These are phyloP conservation scores for Anaeromyces robustus DNA, from an alignment of 192 early-diverging fungal genomes.

Conservation along the genomic window DNA sequence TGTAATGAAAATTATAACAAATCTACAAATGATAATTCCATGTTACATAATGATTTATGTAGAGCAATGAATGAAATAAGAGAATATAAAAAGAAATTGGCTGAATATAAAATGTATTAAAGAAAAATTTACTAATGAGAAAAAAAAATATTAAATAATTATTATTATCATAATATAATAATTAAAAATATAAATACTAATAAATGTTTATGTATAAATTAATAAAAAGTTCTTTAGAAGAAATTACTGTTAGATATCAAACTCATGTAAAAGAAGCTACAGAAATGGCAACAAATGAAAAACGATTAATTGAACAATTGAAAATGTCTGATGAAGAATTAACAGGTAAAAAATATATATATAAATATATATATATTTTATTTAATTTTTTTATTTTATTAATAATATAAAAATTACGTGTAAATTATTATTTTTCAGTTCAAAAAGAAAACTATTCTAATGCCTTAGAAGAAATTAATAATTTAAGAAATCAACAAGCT, in stretches of 20 bases:
- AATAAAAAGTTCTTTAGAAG: neutral
- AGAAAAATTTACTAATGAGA: no score
- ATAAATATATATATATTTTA: no score
- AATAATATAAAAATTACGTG: no score
- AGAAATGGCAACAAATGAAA: neutral
- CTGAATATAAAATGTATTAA: neutral
- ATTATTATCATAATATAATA: no score
- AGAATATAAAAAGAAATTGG: neutral
- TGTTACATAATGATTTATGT: neutral
- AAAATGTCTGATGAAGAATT: neutral
- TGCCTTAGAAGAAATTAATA: neutral
- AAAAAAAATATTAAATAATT: no score
- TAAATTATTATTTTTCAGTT: neutral
- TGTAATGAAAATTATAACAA: neutral
- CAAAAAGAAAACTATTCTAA: neutral
- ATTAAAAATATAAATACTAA: no score
- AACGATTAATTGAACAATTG: neutral
- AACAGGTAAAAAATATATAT: no score
- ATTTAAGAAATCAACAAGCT: neutral
- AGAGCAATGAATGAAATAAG: neutral
- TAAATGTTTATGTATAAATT: no score
- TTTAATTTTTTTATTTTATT: no score
- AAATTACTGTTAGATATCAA: neutral
- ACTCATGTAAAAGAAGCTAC: neutral
- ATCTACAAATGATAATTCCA: neutral